Evolutionary conservation across 1,139 yeast genomes (phyloP).

Genomic region (Pichia sp.): DNA sequence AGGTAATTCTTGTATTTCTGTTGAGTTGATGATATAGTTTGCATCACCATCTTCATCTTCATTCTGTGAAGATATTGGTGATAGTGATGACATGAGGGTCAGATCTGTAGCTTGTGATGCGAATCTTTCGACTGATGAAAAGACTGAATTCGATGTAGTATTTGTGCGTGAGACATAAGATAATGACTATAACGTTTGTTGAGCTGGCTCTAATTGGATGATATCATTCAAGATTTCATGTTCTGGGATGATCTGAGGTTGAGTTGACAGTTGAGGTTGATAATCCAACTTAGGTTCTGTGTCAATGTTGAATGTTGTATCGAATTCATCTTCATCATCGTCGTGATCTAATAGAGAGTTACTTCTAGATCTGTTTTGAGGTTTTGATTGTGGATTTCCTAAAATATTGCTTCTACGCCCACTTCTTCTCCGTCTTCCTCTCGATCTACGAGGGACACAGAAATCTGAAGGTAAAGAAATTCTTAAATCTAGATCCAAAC

Average conservation of each 20-base stretch:
- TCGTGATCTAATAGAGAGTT: slow-evolving; percentile 17
- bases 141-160: slow-evolving; percentile 12
- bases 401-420: slow-evolving; percentile 9
- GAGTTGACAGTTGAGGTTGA: slow-evolving; percentile 13
- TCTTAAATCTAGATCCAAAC: slow-evolving; percentile 31
- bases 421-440: slow-evolving; percentile 11
- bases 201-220: slow-evolving; percentile 16
- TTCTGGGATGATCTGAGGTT: slow-evolving; percentile 15
- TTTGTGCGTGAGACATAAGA: slow-evolving; percentile 13
- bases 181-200: slow-evolving; percentile 11
- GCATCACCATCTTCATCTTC: slow-evolving; percentile 1
- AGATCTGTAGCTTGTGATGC: slow-evolving; percentile 9
- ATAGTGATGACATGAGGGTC: slow-evolving; percentile 11
- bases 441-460: slow-evolving; percentile 27
- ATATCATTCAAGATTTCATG: slow-evolving; percentile 16
- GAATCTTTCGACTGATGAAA: slow-evolving; percentile 16
- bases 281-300: slow-evolving; percentile 1
- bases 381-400: background rate
- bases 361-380: slow-evolving; percentile 11
- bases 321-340: slow-evolving; percentile 20
- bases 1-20: slow-evolving; percentile 3
- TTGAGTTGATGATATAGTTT: background rate
- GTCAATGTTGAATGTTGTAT: slow-evolving; percentile 14
- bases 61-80: slow-evolving; percentile 13
- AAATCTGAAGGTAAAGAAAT: slow-evolving; percentile 26